A percentile compares a stretch with the other conserved stretches of the same genome.
These are phyloP conservation scores for Pythium phragmiticola DNA, from an alignment of 352 stramenopile species.

Conservation along the genomic window DNA sequence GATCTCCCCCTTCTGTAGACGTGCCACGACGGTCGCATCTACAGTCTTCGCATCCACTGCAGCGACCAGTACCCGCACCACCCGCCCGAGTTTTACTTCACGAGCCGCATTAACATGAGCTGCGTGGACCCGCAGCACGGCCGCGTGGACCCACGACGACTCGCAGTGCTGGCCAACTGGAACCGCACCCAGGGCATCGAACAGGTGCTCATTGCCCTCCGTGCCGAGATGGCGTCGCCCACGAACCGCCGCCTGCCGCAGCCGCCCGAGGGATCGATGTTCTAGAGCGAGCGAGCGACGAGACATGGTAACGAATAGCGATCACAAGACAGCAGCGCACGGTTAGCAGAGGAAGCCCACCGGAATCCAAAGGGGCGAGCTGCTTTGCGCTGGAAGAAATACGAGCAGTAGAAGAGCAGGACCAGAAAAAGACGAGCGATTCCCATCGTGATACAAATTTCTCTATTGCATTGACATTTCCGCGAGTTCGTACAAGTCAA, in stretches of 20 bases:
- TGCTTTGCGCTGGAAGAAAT: not conserved
- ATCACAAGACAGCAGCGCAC: no score
- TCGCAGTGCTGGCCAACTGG: slow-evolving; percentile 70
- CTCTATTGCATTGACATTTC: slow-evolving; percentile 25
- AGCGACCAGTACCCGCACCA: slow-evolving; percentile 93
- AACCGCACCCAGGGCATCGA: slow-evolving; percentile 91
- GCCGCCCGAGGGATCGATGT: slow-evolving; percentile 88
- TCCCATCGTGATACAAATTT: slow-evolving; percentile 7
- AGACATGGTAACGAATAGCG: no score
- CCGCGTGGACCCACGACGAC: slow-evolving; percentile 74
- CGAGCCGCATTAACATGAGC: slow-evolving; percentile 97
- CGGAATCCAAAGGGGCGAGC: no score
- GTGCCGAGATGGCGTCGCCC: slow-evolving; percentile 86
- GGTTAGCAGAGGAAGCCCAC: no score
- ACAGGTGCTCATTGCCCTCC: slow-evolving; percentile 86
- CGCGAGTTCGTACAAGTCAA: not conserved
- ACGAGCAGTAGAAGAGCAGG: slow-evolving; percentile 1
- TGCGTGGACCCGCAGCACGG: slow-evolving; percentile 92
- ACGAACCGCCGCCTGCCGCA: slow-evolving; percentile 90
- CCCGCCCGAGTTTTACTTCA: slow-evolving; percentile 94
- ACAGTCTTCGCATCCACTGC: slow-evolving; percentile 94
- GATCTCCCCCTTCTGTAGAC: slow-evolving; percentile 61
- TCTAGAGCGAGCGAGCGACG: slow-evolving; percentile 55
- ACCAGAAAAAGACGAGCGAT: not conserved
- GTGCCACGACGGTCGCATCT: slow-evolving; percentile 95